Evolutionary conservation across 345 rosid species (phyloP), one percentile per base, ranked within the genome.

Genomic region (Cochlearia excelsa): DNA sequence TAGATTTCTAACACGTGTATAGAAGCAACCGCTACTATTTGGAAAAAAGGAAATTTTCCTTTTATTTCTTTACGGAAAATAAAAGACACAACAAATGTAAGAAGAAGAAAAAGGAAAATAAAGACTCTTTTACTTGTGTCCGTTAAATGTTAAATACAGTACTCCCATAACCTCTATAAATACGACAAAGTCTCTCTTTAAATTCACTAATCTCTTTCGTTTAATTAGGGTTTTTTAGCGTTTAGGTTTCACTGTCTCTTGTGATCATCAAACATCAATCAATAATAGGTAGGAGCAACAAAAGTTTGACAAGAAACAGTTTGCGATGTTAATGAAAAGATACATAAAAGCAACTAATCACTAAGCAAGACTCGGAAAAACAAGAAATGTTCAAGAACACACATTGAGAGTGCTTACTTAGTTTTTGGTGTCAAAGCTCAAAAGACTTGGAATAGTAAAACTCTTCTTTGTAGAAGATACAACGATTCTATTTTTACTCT

Each of bases 371-470:
- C 4, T 70, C 57, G 1, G 95, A 88, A 74, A 33, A 71, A 48
- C 87, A 77, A 35, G 88, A 80, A 16, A 8, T 6, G 1, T 92
- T 92, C 65, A 92, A 88, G 76, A 88, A 84, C 23, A 64, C 71
- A 84, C 61, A 73, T 88, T n/a, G 95, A 91, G 77, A 78, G 79
- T 71, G 95, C 93, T 16, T 11, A 84, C 88, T 48, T 86, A 88
- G 78, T 86, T 59, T 59, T 66, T 92, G 67, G 75, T 86, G 40
- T 65, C 87, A 1, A 92, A 86, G 78, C 78, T 92, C 57, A 75
- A 16, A 73, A 11, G 90, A 92, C 63, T 67, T 92, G 43, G 95
- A 92, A 71, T 92, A 88, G 93, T 86, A 77, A 70, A 83, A 50
- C 28, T 30, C 30, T 55, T 0, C 23, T 16, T 16, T 16, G 23